Evolutionary conservation across 345 rosid genomes (phyloP).

Genomic region (Pistacia integerrima): DNA sequence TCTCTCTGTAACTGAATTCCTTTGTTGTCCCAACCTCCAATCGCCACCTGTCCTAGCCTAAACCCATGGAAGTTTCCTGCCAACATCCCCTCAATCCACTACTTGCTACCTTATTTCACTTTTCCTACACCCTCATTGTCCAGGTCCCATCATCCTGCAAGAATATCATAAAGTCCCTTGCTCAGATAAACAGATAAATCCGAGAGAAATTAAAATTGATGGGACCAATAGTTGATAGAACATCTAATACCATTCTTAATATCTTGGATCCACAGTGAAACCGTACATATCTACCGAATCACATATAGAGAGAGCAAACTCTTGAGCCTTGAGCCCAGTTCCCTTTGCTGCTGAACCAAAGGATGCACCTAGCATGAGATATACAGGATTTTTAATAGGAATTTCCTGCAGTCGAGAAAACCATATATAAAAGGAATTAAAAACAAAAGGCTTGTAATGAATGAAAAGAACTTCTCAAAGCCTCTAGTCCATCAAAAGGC

Average conservation of each 20-base stretch:
- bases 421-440: neutral
- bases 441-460: neutral
- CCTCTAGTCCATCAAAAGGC: neutral
- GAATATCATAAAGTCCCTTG: slow-evolving; percentile 2
- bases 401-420: slow-evolving; percentile 65
- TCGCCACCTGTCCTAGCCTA: no score
- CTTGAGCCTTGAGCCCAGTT: slow-evolving; percentile 96
- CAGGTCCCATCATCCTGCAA: slow-evolving; percentile 31
- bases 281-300: slow-evolving; percentile 97
- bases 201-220: neutral
- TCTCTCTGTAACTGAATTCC: no score
- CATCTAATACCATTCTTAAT: slow-evolving; percentile 77
- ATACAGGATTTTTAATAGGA: slow-evolving; percentile 86
- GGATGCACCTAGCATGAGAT: slow-evolving; percentile 93
- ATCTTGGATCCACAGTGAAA: slow-evolving; percentile 95
- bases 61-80: no score
- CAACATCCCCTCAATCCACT: no score
- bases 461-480: neutral
- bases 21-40: no score
- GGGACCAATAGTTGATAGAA: slow-evolving; percentile 4
- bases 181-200: slow-evolving; percentile 12
- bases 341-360: slow-evolving; percentile 99
- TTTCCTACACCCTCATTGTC: no score
- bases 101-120: no score
- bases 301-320: slow-evolving; percentile 86